Base-by-base conservation (phyloP, 1,139 yeast species). In the Debaryomycetaceae sp. region DNA sequence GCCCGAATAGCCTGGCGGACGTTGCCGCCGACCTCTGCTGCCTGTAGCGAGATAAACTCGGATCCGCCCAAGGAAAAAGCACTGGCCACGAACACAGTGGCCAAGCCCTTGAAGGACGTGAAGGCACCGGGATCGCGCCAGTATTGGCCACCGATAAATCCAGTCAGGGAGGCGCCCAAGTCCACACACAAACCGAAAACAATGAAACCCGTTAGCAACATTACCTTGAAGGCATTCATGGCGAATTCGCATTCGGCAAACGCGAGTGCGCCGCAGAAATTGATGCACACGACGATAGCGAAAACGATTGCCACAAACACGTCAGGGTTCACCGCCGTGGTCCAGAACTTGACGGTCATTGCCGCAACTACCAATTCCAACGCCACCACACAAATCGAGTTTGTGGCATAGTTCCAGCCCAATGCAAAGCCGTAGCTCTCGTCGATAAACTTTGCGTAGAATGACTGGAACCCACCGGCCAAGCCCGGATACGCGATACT, bases 371-470 rank as follows among this genome's bases (percentile, higher is more conserved):
- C 82, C 35, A 82, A 53, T 46, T 81, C 93, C 35, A 80, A 55
- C 0, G 93, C 90, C 36, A 80, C 56, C 15, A 79, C 79, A 35
- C 80, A 72, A 26, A 81, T 54, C 90, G 92, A 82, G 59, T 77
- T 85, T 43, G 82, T 51, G 32, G 77, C 79, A 49, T 82, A 83
- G 51, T 79, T 79, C 85, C 86, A 78, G 29, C 86, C 80, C 39
- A 77, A 72, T 19, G 83, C 73, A 46, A 79, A 78, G 7, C 92
- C 92, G 74, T 86, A 73, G 6, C 85, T 77, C 3, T 73, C 67
- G 43, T 81, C 92, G 24, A 83, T 59, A 40, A 81, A 77, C 33
- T 77, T 63, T 4, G 82, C 60, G 22, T 83, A 72, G 50, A 75
- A 81, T 32, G 79, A 72, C 26, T 79, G 68, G 53, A 80, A 82